A percentile compares a stretch with the other conserved stretches of the same genome.
Evolutionary conservation across 768 basidiomycete genomes (phyloP).

Genomic region (Coprinopsis cinerea): DNA sequence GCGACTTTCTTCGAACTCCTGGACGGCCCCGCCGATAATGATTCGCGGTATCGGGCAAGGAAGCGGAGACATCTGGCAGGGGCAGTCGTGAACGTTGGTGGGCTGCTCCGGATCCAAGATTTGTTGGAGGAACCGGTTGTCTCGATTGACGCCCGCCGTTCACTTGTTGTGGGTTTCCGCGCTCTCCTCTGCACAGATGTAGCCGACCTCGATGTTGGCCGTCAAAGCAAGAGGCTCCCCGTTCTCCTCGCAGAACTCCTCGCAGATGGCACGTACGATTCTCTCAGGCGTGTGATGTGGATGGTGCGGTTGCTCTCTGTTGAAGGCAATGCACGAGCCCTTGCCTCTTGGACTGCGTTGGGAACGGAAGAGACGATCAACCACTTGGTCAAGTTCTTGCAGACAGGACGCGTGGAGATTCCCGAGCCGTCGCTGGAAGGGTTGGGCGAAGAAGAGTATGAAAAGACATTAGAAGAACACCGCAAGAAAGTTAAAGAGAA

Average conservation of each 20-base stretch:
- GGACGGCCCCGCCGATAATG: slow-evolving; percentile 8
- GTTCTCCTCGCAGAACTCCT: slow-evolving; percentile 10
- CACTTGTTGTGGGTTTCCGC: slow-evolving; percentile 14
- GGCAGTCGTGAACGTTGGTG: slow-evolving; percentile 18
- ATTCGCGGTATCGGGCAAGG: not conserved
- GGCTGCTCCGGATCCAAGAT: slow-evolving; percentile 6
- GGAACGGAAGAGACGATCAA: not conserved
- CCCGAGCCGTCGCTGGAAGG: not conserved
- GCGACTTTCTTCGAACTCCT: slow-evolving; percentile 14
- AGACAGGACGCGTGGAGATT: not conserved
- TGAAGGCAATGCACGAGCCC: not conserved
- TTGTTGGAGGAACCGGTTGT: slow-evolving; percentile 8
- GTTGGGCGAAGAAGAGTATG: slow-evolving; percentile 4
- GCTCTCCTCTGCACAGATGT: slow-evolving; percentile 13
- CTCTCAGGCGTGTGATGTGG: slow-evolving; percentile 10
- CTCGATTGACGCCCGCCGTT: slow-evolving; percentile 10
- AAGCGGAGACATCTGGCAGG: slow-evolving; percentile 11
- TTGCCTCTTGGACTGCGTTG: not conserved
- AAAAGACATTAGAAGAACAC: slow-evolving; percentile 1
- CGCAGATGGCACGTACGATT: slow-evolving; percentile 11
- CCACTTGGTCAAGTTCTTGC: not conserved
- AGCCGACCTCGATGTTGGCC: slow-evolving; percentile 11
- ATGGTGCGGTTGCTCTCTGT: slow-evolving; percentile 12
- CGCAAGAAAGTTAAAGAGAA: not conserved
- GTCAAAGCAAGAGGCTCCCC: slow-evolving; percentile 10